These are phyloP conservation scores for Yamadazyma dushanensis DNA, from an alignment of 1,139 yeast species.

Conservation along the genomic window DNA sequence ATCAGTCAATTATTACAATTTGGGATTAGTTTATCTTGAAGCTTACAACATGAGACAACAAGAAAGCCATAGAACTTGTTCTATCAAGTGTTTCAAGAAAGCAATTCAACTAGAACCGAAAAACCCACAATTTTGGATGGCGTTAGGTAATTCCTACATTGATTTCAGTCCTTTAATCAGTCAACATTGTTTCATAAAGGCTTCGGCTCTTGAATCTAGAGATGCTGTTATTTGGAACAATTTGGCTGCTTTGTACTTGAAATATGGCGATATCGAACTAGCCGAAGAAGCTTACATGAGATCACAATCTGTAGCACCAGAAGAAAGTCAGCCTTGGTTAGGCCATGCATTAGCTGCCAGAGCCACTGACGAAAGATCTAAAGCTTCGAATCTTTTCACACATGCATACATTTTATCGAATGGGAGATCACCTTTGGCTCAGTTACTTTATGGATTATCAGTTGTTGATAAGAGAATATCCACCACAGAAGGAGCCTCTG, in stretches of 20 bases:
- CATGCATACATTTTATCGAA: constrained; percentile 79
- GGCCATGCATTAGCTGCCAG: constrained; percentile 77
- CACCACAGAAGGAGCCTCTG: constrained; percentile 23
- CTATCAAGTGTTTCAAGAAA: constrained; percentile 59
- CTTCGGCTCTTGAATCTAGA: constrained; percentile 66
- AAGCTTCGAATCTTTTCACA: constrained; percentile 60
- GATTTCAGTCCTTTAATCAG: constrained; percentile 67
- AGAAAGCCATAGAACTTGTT: constrained; percentile 14
- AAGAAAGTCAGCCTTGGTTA: constrained; percentile 76
- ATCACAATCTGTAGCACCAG: constrained; percentile 83
- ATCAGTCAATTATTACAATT: constrained; percentile 65
- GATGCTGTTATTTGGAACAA: constrained; percentile 79
- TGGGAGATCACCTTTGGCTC: constrained; percentile 71
- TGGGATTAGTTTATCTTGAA: constrained; percentile 65
- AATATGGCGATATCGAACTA: constrained; percentile 65
- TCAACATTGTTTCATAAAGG: constrained; percentile 91
- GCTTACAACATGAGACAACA: constrained; percentile 38
- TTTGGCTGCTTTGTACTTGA: constrained; percentile 73
- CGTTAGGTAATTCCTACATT: constrained; percentile 71
- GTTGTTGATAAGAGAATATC: constrained; percentile 47
- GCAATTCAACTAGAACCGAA: constrained; percentile 72
- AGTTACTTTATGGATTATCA: constrained; percentile 67
- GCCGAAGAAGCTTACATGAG: constrained; percentile 73
- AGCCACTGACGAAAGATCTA: constrained; percentile 52
- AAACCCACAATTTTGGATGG: constrained; percentile 76